Base-by-base conservation (phyloP, 116 monocot genomes). In the Posidonia oceanica region DNA sequence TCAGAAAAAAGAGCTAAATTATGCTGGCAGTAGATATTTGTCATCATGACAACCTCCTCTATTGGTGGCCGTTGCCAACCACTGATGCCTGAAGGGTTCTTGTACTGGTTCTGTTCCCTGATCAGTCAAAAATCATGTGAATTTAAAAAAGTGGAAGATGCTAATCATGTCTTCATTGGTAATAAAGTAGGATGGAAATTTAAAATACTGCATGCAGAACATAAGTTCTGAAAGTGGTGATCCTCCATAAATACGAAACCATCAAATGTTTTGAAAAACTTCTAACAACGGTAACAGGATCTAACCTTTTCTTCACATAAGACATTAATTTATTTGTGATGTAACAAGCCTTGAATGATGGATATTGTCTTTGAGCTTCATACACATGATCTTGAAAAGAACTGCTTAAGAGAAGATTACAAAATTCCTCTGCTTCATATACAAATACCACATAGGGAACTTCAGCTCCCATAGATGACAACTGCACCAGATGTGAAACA, bases 381-480 rank as follows among this genome's bases (percentile, higher is more conserved):
- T 59, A 73, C 2, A 90, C 75, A 77, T 87, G 78, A 77, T 86
- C 84, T 10, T 80, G 65, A 61, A 94, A 69, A 67, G 80, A 76
- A 42, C 77, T 83, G 57, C 58, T 86, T 17, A 11, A 71, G 36
- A 87, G 75, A 67, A 94, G 82, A 74, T 84, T 76, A 80, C 90
- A 94, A 74, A 94, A 94, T 77, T 94, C 94, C 72, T 94, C 85
- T 38, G 94, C 90, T 65, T 94, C 80, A 68, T 70, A 79, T 23
- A 94, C 76, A 75, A 94, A 36, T 37, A 81, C 29, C 15, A 94
- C 67, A 63, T 94, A 94, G 22, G 75, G 80, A 77, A 94, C 86
- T 70, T 85, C 79, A 51, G 75, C 51, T 72, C 63, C 72, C 56
- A 75, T 40, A 21, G 70, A 68, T 80, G 87, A 85, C 71, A 84